phyloP scores from a whole-genome alignment of 371 early-diverging fungal species.

The Apophysomyces ossiformis region DNA sequence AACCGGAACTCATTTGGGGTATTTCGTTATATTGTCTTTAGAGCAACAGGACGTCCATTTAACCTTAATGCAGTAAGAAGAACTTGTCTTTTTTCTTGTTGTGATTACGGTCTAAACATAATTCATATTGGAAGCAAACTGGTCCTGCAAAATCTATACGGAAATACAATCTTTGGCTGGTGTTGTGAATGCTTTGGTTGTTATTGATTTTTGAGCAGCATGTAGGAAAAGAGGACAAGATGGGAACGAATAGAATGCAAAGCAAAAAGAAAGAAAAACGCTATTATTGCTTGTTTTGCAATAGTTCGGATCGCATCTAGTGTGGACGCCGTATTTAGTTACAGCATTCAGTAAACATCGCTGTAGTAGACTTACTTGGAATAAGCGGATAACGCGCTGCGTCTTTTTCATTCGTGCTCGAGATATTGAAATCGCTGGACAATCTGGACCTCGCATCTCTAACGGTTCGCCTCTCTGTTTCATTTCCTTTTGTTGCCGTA shows the following conservation, averaged over 20 bases:
- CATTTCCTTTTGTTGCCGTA: constrained; percentile 7
- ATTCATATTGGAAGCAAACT: too few relatives aligned
- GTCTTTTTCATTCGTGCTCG: constrained; percentile 28
- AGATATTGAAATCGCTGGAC: background rate
- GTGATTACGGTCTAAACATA: too few relatives aligned
- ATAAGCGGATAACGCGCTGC: constrained; percentile 30
- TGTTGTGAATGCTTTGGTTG: background rate
- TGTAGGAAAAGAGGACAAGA: background rate
- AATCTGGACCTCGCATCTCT: constrained; percentile 16
- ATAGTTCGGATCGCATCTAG: constrained; percentile 1
- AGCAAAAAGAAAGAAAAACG: background rate
- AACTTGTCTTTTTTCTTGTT: too few relatives aligned
- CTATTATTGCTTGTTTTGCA: background rate
- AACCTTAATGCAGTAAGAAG: too few relatives aligned
- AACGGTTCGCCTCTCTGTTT: background rate
- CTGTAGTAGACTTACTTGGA: constrained; percentile 24
- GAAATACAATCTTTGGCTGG: background rate
- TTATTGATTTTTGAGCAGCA: background rate
- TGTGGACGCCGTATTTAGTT: background rate
- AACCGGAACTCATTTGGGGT: too few relatives aligned
- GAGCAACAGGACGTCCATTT: too few relatives aligned
- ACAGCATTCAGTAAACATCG: background rate
- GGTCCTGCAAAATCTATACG: background rate
- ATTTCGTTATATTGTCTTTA: too few relatives aligned
- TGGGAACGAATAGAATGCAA: background rate